Conservation (phyloP, 75 land plant species). For the Azolla pinnata region DNA sequence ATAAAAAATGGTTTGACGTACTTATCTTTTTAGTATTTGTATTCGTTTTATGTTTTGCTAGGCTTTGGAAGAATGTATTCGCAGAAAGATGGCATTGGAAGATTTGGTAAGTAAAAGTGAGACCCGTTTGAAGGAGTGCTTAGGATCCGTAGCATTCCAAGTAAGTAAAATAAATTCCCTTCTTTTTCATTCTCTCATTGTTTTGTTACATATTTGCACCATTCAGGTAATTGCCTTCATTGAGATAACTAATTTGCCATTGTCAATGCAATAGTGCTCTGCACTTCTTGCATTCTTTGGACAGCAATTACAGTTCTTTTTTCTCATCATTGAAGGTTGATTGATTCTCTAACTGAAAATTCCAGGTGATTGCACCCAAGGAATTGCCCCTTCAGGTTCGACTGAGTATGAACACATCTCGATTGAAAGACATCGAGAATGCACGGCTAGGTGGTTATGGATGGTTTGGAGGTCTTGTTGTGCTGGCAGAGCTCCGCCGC, state of each 20-base stretch:
- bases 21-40: not conserved
- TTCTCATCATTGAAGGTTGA: not conserved
- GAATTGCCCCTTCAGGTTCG: slow-evolving; percentile 19
- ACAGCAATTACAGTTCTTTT: no score
- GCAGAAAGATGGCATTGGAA: slow-evolving; percentile 20
- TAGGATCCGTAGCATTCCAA: slow-evolving; percentile 11
- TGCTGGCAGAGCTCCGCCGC: slow-evolving; percentile 16
- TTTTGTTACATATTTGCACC: no score
- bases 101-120: slow-evolving; percentile 15
- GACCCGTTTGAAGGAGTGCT: slow-evolving; percentile 13
- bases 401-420: slow-evolving; percentile 16
- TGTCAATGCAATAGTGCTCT: no score
- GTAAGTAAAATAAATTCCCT: no score
- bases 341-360: not conserved
- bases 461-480: slow-evolving; percentile 24
- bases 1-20: no score
- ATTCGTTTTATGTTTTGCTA: not conserved
- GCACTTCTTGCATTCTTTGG: no score
- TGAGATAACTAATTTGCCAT: no score
- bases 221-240: no score
- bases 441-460: slow-evolving; percentile 22
- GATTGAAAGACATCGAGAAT: slow-evolving; percentile 18
- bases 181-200: no score
- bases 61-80: slow-evolving; percentile 20
- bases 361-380: slow-evolving; percentile 16